These are phyloP conservation scores for Alternaria gansuensis DNA, from an alignment of 2,329 filamentous ascomycete genomes.

Conservation along the genomic window DNA sequence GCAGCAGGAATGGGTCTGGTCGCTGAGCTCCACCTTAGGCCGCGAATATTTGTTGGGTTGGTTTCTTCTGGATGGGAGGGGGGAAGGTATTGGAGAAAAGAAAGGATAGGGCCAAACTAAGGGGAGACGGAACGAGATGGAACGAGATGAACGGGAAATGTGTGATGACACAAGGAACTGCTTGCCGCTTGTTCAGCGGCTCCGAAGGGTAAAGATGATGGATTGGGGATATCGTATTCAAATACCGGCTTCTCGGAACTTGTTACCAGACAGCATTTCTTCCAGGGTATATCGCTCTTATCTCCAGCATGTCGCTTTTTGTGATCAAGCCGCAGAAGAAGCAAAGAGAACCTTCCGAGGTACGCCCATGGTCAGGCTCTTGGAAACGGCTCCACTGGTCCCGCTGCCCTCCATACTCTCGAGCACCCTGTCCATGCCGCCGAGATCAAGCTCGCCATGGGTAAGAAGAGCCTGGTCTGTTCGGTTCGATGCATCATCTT, in stretches of 20 bases:
- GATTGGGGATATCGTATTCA: conserved; percentile 12
- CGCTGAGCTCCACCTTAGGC: conserved; percentile 62
- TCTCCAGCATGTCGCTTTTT: background rate
- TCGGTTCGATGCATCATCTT: conserved; percentile 41
- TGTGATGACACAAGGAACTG: background rate
- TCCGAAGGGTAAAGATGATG: background rate
- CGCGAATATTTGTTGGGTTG: conserved; percentile 47
- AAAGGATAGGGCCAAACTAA: background rate
- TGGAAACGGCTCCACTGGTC: conserved; percentile 31
- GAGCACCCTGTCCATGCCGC: conserved; percentile 59
- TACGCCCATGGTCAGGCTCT: conserved; percentile 41
- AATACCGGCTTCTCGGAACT: background rate
- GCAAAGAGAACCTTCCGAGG: conserved; percentile 51
- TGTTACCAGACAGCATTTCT: background rate
- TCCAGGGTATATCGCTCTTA: background rate
- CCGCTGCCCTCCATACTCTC: conserved; percentile 46
- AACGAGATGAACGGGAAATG: background rate
- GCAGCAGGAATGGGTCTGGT: conserved; percentile 62
- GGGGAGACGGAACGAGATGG: background rate
- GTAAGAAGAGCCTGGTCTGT: conserved; percentile 57
- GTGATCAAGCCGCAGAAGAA: conserved; percentile 39
- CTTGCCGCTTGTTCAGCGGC: conserved; percentile 1
- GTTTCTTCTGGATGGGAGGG: background rate
- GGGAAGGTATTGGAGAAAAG: conserved; percentile 1
- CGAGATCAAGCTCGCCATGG: conserved; percentile 58